Conservation (phyloP, 2,329 filamentous ascomycete species). For the Aspergillus pseudoviridinutans region DNA sequence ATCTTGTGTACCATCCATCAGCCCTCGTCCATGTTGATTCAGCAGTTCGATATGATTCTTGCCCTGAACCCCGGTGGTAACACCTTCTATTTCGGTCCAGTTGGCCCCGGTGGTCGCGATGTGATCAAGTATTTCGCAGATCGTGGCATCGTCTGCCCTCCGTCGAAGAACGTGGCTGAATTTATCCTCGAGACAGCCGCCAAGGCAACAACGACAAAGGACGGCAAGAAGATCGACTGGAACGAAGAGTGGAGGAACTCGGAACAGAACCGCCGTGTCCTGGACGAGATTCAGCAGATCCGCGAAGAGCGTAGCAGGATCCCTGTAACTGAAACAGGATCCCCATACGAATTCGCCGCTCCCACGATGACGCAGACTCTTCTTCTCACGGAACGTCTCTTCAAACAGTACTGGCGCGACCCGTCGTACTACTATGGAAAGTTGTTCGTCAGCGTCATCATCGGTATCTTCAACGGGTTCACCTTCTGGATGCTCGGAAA, state of each 20-base stretch:
- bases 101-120: conserved; percentile 62
- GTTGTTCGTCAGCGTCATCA: conserved; percentile 65
- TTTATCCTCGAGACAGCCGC: conserved; percentile 64
- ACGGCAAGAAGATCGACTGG: conserved; percentile 64
- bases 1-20: conserved; percentile 74
- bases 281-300: conserved; percentile 64
- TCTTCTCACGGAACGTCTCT: conserved; percentile 66
- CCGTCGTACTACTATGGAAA: conserved; percentile 74
- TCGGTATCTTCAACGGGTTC: conserved; percentile 75
- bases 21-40: conserved; percentile 63
- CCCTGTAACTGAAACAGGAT: conserved; percentile 39
- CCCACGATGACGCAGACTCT: conserved; percentile 59
- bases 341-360: conserved; percentile 61
- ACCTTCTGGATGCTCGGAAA: conserved; percentile 69
- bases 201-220: conserved; percentile 47
- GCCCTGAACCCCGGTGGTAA: conserved; percentile 66
- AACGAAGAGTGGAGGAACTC: conserved; percentile 70
- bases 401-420: conserved; percentile 71
- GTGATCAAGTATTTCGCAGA: conserved; percentile 66
- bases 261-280: conserved; percentile 54
- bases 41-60: conserved; percentile 71
- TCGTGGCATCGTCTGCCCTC: conserved; percentile 63
- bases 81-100: conserved; percentile 69
- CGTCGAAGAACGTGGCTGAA: conserved; percentile 62
- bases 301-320: conserved; percentile 54